A percentile compares a stretch with the other conserved stretches of the same genome.
These are phyloP conservation scores for Xerocomellus chrysenteron DNA, from an alignment of 768 basidiomycete genomes.

Conservation along the genomic window DNA sequence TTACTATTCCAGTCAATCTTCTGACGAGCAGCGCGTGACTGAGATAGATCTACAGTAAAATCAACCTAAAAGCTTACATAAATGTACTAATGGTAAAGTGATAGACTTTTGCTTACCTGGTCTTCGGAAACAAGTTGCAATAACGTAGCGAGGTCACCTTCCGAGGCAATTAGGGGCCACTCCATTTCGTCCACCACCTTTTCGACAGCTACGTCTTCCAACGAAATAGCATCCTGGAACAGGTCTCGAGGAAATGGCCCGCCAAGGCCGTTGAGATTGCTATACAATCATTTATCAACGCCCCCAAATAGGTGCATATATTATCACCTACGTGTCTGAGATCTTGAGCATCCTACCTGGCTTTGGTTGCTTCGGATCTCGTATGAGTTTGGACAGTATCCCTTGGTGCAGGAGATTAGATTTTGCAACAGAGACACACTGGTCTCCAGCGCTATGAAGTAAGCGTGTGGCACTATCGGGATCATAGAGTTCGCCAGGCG, in stretches of 20 bases:
- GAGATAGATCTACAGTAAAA: conserved; percentile 66
- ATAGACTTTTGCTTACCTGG: conserved; percentile 45
- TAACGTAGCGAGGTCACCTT: conserved; percentile 78
- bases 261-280: conserved; percentile 66
- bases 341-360: conserved; percentile 78
- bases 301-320: background rate
- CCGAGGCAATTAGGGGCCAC: conserved; percentile 78
- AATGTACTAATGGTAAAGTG: background rate
- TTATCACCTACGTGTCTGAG: conserved; percentile 56
- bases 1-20: conserved; percentile 84
- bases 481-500: conserved; percentile 68
- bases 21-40: conserved; percentile 53
- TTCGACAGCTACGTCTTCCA: conserved; percentile 56
- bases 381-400: conserved; percentile 63
- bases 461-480: conserved; percentile 55
- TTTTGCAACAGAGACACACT: conserved; percentile 53
- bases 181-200: conserved; percentile 59
- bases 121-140: conserved; percentile 81
- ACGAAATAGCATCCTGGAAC: conserved; percentile 66
- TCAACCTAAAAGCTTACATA: conserved; percentile 51
- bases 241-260: conserved; percentile 64
- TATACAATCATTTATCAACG: conserved; percentile 26
- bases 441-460: conserved; percentile 56
- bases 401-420: conserved; percentile 61
- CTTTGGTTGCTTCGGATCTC: conserved; percentile 58